phyloP scores from a whole-genome alignment of 2,329 filamentous ascomycete species.

The Hypoxylon sp. region DNA sequence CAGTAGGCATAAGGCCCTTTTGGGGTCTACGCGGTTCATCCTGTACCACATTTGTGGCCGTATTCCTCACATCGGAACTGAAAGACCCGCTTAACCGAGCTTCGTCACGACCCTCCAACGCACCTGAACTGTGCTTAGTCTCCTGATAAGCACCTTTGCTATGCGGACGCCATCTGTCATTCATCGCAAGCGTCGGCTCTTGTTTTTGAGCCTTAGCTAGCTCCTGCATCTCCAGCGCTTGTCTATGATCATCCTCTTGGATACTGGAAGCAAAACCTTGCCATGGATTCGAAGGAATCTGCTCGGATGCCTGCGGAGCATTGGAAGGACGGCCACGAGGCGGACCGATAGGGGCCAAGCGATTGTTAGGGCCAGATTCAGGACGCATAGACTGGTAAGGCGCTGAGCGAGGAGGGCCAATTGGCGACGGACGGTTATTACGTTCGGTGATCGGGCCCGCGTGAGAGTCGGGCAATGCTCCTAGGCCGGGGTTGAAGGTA shows the following conservation, averaged over 20 bases:
- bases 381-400: constrained; percentile 35
- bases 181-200: constrained; percentile 56
- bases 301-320: constrained; percentile 14
- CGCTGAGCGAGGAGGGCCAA: constrained; percentile 48
- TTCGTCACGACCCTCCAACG: constrained; percentile 25
- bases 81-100: constrained; percentile 12
- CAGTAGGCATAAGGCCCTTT: constrained; percentile 4
- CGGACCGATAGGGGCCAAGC: constrained; percentile 45
- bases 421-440: constrained; percentile 55
- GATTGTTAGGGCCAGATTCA: constrained; percentile 32
- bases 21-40: neutral
- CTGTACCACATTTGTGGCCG: neutral
- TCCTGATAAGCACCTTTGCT: constrained; percentile 49
- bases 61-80: constrained; percentile 1
- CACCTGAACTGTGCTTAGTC: constrained; percentile 47
- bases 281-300: constrained; percentile 36
- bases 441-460: constrained; percentile 47
- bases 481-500: constrained; percentile 73
- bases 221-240: constrained; percentile 52
- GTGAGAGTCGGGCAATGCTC: constrained; percentile 55
- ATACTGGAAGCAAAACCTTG: constrained; percentile 33
- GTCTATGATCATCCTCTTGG: constrained; percentile 55
- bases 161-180: constrained; percentile 63
- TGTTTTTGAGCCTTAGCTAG: constrained; percentile 56
- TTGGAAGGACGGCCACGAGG: constrained; percentile 34